phyloP scores from a whole-genome alignment of 2,329 filamentous ascomycete genomes.

The Botryotinia convoluta region DNA sequence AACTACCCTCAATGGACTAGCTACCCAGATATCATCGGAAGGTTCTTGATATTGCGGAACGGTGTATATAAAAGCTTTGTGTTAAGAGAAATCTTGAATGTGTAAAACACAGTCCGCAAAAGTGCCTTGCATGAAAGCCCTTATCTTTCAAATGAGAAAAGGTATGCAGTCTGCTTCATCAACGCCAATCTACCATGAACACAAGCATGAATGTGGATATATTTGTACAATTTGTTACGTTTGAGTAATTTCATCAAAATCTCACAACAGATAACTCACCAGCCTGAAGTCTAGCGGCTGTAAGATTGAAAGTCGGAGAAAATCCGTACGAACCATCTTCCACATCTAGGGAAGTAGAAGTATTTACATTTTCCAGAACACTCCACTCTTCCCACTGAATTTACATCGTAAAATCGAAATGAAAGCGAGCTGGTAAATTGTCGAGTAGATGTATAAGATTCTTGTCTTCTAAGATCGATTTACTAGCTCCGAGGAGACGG shows the following conservation, averaged over 20 bases:
- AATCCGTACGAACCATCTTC: too few relatives aligned
- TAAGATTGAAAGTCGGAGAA: not conserved
- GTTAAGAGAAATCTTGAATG: not conserved
- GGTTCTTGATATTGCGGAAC: accelerated
- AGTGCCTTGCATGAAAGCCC: accelerated
- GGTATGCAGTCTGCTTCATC: accelerated
- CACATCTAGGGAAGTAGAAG: too few relatives aligned
- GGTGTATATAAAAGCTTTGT: not conserved
- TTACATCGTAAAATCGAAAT: too few relatives aligned
- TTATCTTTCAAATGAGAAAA: accelerated
- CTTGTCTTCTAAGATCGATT: too few relatives aligned
- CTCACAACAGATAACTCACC: accelerated
- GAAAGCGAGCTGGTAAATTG: accelerated
- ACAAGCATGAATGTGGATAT: not conserved
- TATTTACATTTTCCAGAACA: too few relatives aligned
- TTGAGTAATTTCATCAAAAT: not conserved
- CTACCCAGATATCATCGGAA: not conserved
- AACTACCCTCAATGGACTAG: accelerated
- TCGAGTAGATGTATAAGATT: too few relatives aligned
- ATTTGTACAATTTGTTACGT: not conserved
- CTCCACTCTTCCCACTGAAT: too few relatives aligned
- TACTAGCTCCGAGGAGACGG: too few relatives aligned
- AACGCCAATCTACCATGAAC: accelerated
- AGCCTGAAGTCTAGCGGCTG: not conserved
- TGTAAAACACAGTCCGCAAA: not conserved